Conservation (phyloP, 371 early-diverging fungal species). For the Lichtheimia ornata region DNA sequence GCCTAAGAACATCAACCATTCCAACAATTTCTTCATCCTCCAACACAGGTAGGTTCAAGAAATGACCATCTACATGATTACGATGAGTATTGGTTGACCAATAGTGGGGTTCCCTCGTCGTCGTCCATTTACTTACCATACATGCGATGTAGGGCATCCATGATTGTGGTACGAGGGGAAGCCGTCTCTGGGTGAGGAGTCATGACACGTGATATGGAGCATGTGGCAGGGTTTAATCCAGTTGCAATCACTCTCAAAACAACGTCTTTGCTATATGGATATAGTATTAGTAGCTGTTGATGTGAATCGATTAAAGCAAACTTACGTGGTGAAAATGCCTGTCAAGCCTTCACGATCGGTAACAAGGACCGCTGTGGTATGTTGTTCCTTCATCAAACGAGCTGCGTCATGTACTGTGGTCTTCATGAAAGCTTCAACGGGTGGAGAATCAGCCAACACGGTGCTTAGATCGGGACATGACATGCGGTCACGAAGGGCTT, state of each 20-base stretch:
- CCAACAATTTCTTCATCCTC: slow-evolving; percentile 78
- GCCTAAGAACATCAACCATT: slow-evolving; percentile 88
- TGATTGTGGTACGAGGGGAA: slow-evolving; percentile 70
- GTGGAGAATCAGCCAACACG: slow-evolving; percentile 64
- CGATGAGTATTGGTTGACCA: slow-evolving; percentile 4
- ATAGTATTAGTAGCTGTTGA: too few relatives aligned
- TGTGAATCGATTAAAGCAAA: background rate
- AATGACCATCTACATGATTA: slow-evolving; percentile 75
- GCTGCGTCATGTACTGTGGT: slow-evolving; percentile 87
- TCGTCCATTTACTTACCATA: slow-evolving; percentile 54
- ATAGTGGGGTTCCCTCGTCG: background rate
- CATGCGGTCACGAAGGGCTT: slow-evolving; percentile 64
- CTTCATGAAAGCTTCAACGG: slow-evolving; percentile 72
- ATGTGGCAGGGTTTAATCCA: slow-evolving; percentile 79
- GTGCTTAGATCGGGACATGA: slow-evolving; percentile 82
- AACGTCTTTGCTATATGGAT: slow-evolving; percentile 67
- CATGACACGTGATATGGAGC: slow-evolving; percentile 91
- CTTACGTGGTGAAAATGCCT: slow-evolving; percentile 85
- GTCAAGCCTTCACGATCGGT: slow-evolving; percentile 78
- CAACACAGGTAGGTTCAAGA: slow-evolving; percentile 93
- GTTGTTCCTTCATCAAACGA: slow-evolving; percentile 77
- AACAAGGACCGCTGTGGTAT: slow-evolving; percentile 87
- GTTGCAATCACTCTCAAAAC: slow-evolving; percentile 92
- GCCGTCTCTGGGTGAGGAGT: slow-evolving; percentile 94
- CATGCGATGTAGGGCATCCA: slow-evolving; percentile 91